Base-by-base conservation (phyloP, 768 basidiomycete species). In the Mycena albidolilacea region DNA sequence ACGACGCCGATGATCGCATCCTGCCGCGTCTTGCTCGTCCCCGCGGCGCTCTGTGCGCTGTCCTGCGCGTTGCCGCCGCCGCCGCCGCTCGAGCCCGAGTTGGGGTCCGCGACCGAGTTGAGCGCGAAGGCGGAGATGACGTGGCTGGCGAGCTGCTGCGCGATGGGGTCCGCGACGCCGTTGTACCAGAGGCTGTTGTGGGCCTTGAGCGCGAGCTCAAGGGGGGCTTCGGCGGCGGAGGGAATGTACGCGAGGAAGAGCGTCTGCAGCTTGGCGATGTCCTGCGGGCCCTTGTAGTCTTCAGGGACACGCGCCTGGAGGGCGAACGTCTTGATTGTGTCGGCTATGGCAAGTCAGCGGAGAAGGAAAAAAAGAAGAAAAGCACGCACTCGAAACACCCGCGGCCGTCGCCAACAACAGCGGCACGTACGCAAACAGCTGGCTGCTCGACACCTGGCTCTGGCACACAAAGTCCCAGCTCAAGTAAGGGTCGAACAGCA, bases 1-100 rank as follows among this genome's bases (percentile, higher is more conserved):
- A 96, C 94, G 5, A 97, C 95, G 23, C 97, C 97, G 73, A 98
- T 97, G 79, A 97, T 96, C 35, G 95, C 95, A 75, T 97, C 91
- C 78, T 93, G 89, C 14, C 95, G 87, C 17, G 87, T 84, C 77
- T 88, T 90, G 67, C 83, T 82, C 23, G 74, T 73, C n/a, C 80
- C 78, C 17, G 84, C 80, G 35, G 79, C 81, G 38, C 77, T 82
- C 1, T 80, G 76, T 15, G 71, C 76, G 10, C 76, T 76, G 39
- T 77, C 75, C 15, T 76, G 77, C 23, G 70, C 74, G 21, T 74
- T 77, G 19, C 81, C 64, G 23, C 64, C 65, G 46, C 74, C 69
- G 37, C 73, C 67, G 7, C 60, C 46, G 37, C 77, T 43, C 19
- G 75, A 50, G 8, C 19, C 39, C 59, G 66, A 11, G 68, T 82